Evolutionary conservation across 2,329 filamentous ascomycete species (phyloP).

Genomic region (Aspergillus quadricinctus): DNA sequence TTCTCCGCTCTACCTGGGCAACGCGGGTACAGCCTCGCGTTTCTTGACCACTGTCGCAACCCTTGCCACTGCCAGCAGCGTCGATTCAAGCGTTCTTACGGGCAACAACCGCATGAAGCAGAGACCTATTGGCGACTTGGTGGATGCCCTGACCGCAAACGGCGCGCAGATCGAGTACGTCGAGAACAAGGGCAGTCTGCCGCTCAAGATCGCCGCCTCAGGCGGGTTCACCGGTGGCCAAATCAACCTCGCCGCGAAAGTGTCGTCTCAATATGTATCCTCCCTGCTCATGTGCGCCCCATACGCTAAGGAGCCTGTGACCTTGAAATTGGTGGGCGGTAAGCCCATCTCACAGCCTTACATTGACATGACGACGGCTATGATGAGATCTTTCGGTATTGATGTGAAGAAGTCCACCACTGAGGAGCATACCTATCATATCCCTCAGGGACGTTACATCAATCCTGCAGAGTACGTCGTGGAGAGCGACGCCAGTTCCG

Average conservation of each 20-base stretch:
- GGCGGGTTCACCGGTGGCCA: constrained; percentile 79
- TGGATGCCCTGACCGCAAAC: constrained; percentile 82
- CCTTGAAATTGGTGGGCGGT: constrained; percentile 83
- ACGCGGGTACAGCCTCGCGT: constrained; percentile 91
- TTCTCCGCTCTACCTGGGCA: constrained; percentile 83
- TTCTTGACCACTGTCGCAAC: constrained; percentile 91
- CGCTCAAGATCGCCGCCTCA: constrained; percentile 75
- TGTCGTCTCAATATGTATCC: constrained; percentile 98
- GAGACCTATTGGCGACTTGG: constrained; percentile 85
- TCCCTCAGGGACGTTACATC: constrained; percentile 75
- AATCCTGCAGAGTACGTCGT: constrained; percentile 85
- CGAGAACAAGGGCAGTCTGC: constrained; percentile 77
- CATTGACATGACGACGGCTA: constrained; percentile 97
- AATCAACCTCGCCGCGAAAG: constrained; percentile 88
- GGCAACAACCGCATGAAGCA: constrained; percentile 97
- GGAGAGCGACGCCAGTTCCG: constrained; percentile 96
- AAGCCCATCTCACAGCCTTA: constrained; percentile 96
- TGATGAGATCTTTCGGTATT: constrained; percentile 94
- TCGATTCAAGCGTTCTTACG: constrained; percentile 73
- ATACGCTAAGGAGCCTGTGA: constrained; percentile 92
- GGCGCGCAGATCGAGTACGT: constrained; percentile 84
- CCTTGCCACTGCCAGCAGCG: constrained; percentile 63
- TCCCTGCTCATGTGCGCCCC: constrained; percentile 95
- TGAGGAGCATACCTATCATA: constrained; percentile 88
- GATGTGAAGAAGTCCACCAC: constrained; percentile 69